These are phyloP conservation scores for Mycena venus DNA, from an alignment of 768 basidiomycete genomes.

Conservation along the genomic window DNA sequence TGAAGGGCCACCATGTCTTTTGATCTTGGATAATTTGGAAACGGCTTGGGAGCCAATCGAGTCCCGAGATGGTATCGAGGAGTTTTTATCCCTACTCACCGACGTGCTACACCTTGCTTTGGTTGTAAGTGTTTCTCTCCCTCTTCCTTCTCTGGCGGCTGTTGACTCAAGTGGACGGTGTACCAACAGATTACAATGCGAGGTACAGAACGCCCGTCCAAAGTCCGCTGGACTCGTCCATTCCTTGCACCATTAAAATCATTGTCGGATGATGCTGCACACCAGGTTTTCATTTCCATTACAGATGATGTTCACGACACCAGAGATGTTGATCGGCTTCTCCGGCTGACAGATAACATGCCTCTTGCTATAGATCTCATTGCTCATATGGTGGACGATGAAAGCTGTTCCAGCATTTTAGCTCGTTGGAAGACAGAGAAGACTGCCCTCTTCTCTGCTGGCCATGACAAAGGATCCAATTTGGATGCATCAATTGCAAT, in stretches of 20 bases:
- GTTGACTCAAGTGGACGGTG: neutral
- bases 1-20: no score
- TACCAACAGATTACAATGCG: neutral
- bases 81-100: neutral
- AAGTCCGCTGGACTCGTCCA: no score
- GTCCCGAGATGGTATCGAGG: neutral
- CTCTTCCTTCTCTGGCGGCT: neutral
- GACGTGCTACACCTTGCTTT: neutral
- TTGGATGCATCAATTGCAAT: neutral
- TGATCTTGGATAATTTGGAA: neutral
- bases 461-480: neutral
- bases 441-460: neutral
- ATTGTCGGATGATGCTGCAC: neutral
- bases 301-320: neutral
- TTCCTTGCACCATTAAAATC: no score
- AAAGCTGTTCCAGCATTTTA: neutral
- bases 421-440: neutral
- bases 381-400: neutral
- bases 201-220: neutral
- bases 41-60: neutral
- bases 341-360: neutral
- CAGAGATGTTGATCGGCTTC: neutral
- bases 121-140: neutral
- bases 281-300: neutral
- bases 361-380: constrained; percentile 1